These are phyloP conservation scores for Populus ilicifolia DNA, from an alignment of 345 rosid species.

Conservation along the genomic window DNA sequence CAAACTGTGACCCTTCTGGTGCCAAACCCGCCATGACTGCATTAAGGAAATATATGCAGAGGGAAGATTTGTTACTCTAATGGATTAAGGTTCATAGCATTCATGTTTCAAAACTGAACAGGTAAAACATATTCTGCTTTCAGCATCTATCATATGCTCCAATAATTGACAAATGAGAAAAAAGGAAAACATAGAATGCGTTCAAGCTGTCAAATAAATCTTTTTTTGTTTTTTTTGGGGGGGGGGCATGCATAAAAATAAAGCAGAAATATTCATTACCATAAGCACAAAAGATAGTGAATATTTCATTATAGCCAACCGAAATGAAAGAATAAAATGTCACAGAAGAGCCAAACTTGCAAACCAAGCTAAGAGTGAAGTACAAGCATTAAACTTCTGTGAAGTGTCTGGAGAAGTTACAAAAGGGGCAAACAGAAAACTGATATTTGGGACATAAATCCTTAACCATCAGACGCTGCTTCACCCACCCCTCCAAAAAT, in stretches of 20 bases:
- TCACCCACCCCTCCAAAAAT: slow-evolving; percentile 36
- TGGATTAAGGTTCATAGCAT: not conserved
- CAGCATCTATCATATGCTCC: not conserved
- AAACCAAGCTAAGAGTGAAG: slow-evolving; percentile 25
- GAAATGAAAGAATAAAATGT: slow-evolving; percentile 12
- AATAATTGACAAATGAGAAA: not conserved
- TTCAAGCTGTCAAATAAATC: not conserved
- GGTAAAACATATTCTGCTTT: not conserved
- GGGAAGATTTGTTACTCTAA: not conserved
- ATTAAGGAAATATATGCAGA: not conserved
- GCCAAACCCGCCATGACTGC: slow-evolving; percentile 75
- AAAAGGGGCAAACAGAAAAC: slow-evolving; percentile 26
- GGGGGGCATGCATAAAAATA: too few species aligned
- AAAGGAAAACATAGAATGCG: not conserved
- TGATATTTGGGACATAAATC: slow-evolving; percentile 19
- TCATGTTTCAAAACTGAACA: not conserved
- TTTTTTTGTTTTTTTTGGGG: too few species aligned
- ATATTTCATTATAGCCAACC: not conserved
- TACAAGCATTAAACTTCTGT: slow-evolving; percentile 49
- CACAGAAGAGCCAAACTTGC: slow-evolving; percentile 65
- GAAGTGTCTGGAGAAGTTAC: slow-evolving; percentile 39
- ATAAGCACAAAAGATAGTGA: not conserved
- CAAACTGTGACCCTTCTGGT: slow-evolving; percentile 71
- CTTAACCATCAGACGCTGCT: slow-evolving; percentile 30
- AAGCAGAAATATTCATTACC: not conserved